Evolutionary conservation across 768 basidiomycete genomes (phyloP).

Genomic region (Lentinula lateritia): DNA sequence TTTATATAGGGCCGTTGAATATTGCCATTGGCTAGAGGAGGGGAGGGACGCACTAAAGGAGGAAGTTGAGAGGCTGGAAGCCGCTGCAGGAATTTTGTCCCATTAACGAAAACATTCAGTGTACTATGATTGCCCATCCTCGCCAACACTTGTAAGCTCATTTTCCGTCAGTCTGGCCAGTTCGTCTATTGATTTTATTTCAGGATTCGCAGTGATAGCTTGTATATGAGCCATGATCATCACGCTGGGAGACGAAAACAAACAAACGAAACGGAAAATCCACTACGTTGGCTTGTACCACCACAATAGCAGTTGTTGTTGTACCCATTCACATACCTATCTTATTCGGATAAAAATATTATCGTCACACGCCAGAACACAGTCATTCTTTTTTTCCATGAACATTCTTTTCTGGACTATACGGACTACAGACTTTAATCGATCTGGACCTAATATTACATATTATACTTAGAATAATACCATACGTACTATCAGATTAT

Average conservation of each 20-base stretch:
- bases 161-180: not conserved
- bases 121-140: not conserved
- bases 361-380: not conserved
- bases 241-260: not conserved
- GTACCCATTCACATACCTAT: not conserved
- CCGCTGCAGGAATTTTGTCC: constrained; percentile 13
- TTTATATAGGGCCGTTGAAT: constrained; percentile 81
- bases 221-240: not conserved
- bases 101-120: not conserved
- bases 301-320: not conserved
- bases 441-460: not conserved
- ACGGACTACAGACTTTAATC: not conserved
- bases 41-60: constrained; percentile 63
- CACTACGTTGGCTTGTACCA: constrained; percentile 1
- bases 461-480: not conserved
- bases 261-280: constrained; percentile 2
- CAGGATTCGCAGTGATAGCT: not conserved
- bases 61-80: constrained; percentile 66
- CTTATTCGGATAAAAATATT: not conserved
- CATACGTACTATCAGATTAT: not conserved
- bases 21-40: constrained; percentile 83
- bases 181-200: not conserved
- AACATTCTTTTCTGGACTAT: not conserved
- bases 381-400: not conserved
- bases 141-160: not conserved